A percentile compares a stretch with the other conserved stretches of the same genome.
phyloP scores from a whole-genome alignment of 208 protist genomes.

The Wallacemonas sp. region DNA sequence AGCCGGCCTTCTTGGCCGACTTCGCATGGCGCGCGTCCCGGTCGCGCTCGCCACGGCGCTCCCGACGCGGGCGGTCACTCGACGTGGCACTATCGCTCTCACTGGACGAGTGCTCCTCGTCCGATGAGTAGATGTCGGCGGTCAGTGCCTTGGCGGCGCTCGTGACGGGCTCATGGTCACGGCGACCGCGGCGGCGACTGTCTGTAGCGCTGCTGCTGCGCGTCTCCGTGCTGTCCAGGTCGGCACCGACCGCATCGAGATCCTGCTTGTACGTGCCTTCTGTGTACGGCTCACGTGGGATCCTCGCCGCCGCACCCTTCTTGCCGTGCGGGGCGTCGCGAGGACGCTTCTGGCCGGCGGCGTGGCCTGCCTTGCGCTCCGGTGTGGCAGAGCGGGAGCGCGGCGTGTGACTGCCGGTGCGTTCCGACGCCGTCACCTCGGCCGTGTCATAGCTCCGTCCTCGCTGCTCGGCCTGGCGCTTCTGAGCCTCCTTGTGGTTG shows the following conservation, averaged over 20 bases:
- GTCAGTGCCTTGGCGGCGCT: conserved; percentile 11
- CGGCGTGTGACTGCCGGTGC: conserved; percentile 2
- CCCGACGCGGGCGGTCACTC: neutral
- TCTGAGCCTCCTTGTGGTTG: conserved; percentile 14
- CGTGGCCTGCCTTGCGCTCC: neutral
- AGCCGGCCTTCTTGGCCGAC: conserved; percentile 5
- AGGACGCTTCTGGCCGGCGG: conserved; percentile 13
- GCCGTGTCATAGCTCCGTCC: conserved; percentile 17
- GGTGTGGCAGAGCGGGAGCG: neutral
- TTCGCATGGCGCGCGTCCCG: too few species aligned
- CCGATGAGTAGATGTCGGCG: neutral
- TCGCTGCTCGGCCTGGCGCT: conserved; percentile 18
- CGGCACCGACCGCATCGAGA: conserved; percentile 7
- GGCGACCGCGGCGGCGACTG: conserved; percentile 10
- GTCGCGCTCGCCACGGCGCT: neutral
- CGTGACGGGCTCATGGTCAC: conserved; percentile 28
- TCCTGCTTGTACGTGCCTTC: conserved; percentile 28
- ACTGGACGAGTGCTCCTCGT: neutral
- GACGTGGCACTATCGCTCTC: neutral
- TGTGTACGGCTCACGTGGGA: conserved; percentile 28
- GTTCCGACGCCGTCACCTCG: conserved; percentile 4
- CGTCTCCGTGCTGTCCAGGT: too few species aligned
- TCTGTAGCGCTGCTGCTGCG: too few species aligned
- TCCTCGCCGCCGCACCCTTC: neutral
- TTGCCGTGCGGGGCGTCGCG: conserved; percentile 4